These are phyloP conservation scores for Chrysoporthe deuterocubensis DNA, from an alignment of 2,329 filamentous ascomycete species.

Conservation along the genomic window DNA sequence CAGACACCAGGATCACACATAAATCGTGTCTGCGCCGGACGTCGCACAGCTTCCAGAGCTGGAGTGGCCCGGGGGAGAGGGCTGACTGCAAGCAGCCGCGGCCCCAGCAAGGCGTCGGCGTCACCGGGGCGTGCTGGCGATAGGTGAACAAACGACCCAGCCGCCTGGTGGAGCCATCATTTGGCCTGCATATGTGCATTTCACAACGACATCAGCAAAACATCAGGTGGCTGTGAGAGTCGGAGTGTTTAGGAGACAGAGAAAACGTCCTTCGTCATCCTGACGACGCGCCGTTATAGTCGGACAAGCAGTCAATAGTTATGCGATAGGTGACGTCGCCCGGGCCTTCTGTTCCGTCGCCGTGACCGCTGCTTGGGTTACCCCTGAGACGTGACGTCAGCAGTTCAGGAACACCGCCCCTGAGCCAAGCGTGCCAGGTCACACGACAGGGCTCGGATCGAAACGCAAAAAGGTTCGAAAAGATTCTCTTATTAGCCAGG, in stretches of 20 bases:
- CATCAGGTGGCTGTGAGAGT: not conserved
- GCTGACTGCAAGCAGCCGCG: not conserved
- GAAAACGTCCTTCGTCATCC: not conserved
- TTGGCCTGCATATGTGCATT: not conserved
- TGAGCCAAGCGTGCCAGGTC: not conserved
- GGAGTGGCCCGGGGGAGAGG: too few species aligned
- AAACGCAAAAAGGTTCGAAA: too few species aligned
- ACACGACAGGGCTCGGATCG: not conserved
- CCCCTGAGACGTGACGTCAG: constrained; percentile 12
- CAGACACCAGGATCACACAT: not conserved
- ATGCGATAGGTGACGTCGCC: not conserved
- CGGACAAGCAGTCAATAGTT: not conserved
- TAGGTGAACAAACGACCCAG: not conserved
- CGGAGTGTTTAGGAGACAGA: not conserved
- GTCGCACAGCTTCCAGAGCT: not conserved
- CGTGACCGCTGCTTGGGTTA: too few species aligned
- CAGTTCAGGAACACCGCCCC: constrained; percentile 11
- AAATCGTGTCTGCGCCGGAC: not conserved
- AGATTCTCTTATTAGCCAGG: not conserved
- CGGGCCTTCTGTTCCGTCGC: constrained; percentile 1
- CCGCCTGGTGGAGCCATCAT: not conserved
- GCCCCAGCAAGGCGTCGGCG: not conserved
- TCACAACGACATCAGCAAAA: not conserved
- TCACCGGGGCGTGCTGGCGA: not conserved
- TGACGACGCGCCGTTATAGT: not conserved